Percentiles rank a stretch among this genome's conserved stretches.
These are phyloP conservation scores for Athelia sp. DNA, from an alignment of 1,284 basidiomycete genomes.

Conservation along the genomic window DNA sequence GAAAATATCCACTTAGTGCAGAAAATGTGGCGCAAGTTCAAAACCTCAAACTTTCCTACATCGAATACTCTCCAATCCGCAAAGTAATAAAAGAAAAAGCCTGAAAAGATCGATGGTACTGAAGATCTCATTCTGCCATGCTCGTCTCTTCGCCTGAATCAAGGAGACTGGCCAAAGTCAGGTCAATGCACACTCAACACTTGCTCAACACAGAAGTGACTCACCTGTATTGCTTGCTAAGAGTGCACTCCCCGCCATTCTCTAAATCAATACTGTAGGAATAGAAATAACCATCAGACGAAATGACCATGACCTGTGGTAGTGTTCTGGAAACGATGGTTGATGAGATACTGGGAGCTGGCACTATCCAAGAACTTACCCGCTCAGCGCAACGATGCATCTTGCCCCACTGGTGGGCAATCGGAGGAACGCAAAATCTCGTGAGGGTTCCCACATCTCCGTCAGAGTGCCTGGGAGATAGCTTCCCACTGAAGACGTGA, in stretches of 20 bases:
- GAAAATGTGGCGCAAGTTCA: no score
- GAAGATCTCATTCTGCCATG: neutral
- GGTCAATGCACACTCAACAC: slow-evolving; percentile 4
- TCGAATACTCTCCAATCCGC: no score
- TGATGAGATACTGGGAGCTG: no score
- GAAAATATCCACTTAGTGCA: no score
- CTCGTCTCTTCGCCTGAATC: slow-evolving; percentile 26
- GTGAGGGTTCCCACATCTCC: slow-evolving; percentile 95
- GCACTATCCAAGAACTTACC: slow-evolving; percentile 46
- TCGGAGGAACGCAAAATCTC: slow-evolving; percentile 93
- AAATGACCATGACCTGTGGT: slow-evolving; percentile 97
- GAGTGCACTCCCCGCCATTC: slow-evolving; percentile 90
- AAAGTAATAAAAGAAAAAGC: no score
- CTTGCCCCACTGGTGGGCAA: slow-evolving; percentile 78
- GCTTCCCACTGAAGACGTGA: slow-evolving; percentile 82
- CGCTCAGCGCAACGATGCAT: slow-evolving; percentile 83
- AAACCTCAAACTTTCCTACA: no score
- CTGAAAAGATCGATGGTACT: no score
- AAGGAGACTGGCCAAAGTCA: slow-evolving; percentile 20
- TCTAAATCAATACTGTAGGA: slow-evolving; percentile 95
- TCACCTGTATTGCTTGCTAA: slow-evolving; percentile 90
- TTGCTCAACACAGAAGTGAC: slow-evolving; percentile 12
- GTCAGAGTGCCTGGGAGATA: slow-evolving; percentile 90
- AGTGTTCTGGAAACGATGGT: slow-evolving; percentile 56
- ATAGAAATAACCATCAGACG: slow-evolving; percentile 94